Base-by-base conservation (phyloP, 1,284 basidiomycete genomes). In the Singerocomus inundabilis region DNA sequence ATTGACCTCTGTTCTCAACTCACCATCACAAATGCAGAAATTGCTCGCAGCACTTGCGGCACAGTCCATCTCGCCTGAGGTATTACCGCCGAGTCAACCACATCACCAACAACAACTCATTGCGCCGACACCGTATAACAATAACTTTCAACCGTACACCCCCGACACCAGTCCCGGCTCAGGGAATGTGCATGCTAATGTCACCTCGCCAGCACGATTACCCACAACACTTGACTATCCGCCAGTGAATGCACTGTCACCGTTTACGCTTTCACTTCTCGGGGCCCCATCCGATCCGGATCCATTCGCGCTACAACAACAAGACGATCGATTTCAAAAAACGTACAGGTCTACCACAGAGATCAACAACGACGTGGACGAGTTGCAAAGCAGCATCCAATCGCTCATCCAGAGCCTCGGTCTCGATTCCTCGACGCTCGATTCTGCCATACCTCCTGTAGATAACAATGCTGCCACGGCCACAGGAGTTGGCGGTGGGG, bases 291-390 rank as follows among this genome's bases (percentile, higher is more conserved):
- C 56, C 1, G 34, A 65, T 44, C 40, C 57, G 1, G 70, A 73
- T 11, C 64, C 69, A 11, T 56, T 75, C 28, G 62, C 59, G 16
- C 59, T 73, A n/a, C 67, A 72, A 30, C 69, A 72, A 13, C 57
- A 70, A 31, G 58, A 70, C 0, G 63, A 65, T 4, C 66, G 70
- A 39, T 62, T 85, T 13, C 73, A 84, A 38, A 79, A 79, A 55
- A 72, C 78, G 2, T 88, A 87, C 72, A 77, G 76, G 39, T 77
- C 78, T 43, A 75, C 88, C 0, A 63, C 78, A 25, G 85, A 84
- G 51, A 85, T 93, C 41, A 81, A 84, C 46, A 75, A 76, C 39
- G 87, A 91, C 50, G 86, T 93, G 26, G 82, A 87, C 53, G 77
- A 80, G 37, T 70, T 93, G 46, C 83, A 89, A 58, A 75, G 73